Base-by-base conservation (phyloP, 2,329 filamentous ascomycete genomes). In the Sporothrix sp. region DNA sequence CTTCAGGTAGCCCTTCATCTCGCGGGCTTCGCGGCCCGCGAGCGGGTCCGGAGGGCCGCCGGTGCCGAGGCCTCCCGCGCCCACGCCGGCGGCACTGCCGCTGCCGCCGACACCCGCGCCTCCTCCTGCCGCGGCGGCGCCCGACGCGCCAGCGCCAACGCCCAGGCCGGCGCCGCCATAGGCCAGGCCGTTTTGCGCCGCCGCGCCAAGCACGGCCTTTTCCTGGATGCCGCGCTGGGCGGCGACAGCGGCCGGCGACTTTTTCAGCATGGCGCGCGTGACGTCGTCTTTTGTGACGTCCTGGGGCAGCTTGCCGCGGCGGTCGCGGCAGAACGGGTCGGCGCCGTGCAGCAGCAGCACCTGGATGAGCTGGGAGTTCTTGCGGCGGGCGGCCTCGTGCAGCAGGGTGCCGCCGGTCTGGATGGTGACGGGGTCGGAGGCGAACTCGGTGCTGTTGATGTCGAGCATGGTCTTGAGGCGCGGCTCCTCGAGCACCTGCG, bases 1-100 rank as follows among this genome's bases (percentile, higher is more conserved):
- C 70, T 96, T 97, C 51, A 98, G 73, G 65, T 97, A 98, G 7
- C 93, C 93, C 70, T 95, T 96, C 87, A 98, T 97, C 68, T 97
- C 91, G 43, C 90, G 79, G 16, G 87, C 85, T 62, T 98, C 93
- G 58, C 91, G 89, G 14, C 85, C 84, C 23, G 85, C 85, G 52
- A 82, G 65, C 18, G 78, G 71, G 57, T 85, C 78, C 2, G 16
- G 45, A 7, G 32, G 39, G n/a, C 42, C 32, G 4, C 47, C 50
- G 11, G 36, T n/a, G 11, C 45, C 33, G 4, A 30, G n/a, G 18
- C 52, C 38, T 32, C 45, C 45, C 7, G 35, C 37, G 20, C 21
- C 20, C 13, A n/a, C 43, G 10, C 35, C 43, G 3, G n/a, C n/a
- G n/a, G 16, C 30, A 16, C 40, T 38, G 9, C n/a, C 27, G 14